Conservation (phyloP, 2,329 filamentous ascomycete species). For the Cladosporium sp. region DNA sequence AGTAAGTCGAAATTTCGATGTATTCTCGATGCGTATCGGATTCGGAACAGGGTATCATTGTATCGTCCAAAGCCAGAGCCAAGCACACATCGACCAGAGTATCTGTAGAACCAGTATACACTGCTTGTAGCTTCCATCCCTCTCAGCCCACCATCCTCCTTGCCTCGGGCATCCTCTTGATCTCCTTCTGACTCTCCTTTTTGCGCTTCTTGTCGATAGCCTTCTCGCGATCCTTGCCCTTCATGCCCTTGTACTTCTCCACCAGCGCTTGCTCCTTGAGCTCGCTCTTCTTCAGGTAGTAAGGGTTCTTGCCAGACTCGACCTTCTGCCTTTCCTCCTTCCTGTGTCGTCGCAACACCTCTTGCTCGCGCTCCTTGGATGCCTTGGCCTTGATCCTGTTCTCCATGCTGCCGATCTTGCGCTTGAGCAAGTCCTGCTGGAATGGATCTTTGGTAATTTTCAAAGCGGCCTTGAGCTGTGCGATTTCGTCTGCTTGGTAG, state of each 20-base stretch:
- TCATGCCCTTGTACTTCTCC: slow-evolving; percentile 80
- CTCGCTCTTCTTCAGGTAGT: slow-evolving; percentile 86
- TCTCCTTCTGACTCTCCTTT: slow-evolving; percentile 84
- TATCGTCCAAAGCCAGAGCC: not conserved
- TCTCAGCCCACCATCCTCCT: slow-evolving; percentile 31
- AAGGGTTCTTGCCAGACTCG: slow-evolving; percentile 85
- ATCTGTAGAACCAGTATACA: not conserved
- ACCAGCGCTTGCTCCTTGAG: slow-evolving; percentile 82
- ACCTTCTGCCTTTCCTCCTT: slow-evolving; percentile 81
- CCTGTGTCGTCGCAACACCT: slow-evolving; percentile 73
- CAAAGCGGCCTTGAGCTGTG: slow-evolving; percentile 67
- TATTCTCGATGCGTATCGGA: not conserved
- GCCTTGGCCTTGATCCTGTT: slow-evolving; percentile 71
- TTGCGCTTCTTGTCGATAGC: slow-evolving; percentile 84
- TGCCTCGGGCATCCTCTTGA: slow-evolving; percentile 57
- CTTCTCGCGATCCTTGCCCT: slow-evolving; percentile 78
- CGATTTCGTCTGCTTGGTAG: slow-evolving; percentile 82
- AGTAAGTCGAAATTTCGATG: not conserved
- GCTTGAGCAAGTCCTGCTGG: slow-evolving; percentile 70
- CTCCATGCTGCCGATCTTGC: slow-evolving; percentile 74
- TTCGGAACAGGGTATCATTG: slow-evolving; percentile 12
- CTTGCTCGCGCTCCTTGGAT: slow-evolving; percentile 67
- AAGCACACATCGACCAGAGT: not conserved
- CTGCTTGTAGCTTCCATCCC: not conserved
- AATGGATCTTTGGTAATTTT: slow-evolving; percentile 65